These are phyloP conservation scores for Fusarium duplospermum DNA, from an alignment of 2,329 filamentous ascomycete species.

Conservation along the genomic window DNA sequence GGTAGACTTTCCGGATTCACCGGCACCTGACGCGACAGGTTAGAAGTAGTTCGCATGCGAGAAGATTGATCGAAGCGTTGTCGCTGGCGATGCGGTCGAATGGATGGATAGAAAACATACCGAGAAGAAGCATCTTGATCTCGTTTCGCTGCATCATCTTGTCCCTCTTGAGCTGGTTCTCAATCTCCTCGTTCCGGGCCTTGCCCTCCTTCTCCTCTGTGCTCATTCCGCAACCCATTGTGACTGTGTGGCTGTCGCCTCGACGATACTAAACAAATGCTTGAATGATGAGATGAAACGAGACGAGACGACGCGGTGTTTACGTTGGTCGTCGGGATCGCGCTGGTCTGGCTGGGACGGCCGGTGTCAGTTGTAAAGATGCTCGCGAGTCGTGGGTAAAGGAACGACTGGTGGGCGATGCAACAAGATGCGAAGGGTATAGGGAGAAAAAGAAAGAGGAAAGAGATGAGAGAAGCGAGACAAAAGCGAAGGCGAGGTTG, in stretches of 20 bases:
- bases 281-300: conserved; percentile 18
- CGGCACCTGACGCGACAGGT: conserved; percentile 74
- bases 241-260: conserved; percentile 59
- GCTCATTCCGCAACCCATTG: conserved; percentile 99
- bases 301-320: conserved; percentile 32
- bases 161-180: conserved; percentile 98
- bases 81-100: background rate
- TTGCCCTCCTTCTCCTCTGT: conserved; percentile 99
- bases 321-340: conserved; percentile 31
- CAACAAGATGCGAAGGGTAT: conserved; percentile 33
- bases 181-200: conserved; percentile 99
- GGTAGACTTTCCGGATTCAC: conserved; percentile 94
- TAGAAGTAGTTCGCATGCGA: conserved; percentile 35
- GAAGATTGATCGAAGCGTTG: background rate
- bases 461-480: conserved; percentile 40
- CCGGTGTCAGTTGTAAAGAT: conserved; percentile 32
- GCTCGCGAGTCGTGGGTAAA: conserved; percentile 36
- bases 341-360: conserved; percentile 18
- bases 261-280: conserved; percentile 22
- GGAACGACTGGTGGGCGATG: conserved; percentile 31
- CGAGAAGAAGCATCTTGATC: conserved; percentile 99
- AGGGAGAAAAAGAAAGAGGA: conserved; percentile 38
- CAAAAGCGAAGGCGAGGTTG: conserved; percentile 38
- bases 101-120: conserved; percentile 60
- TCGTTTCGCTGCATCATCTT: conserved; percentile 99